These are phyloP conservation scores for Cryptomeria japonica DNA, from an alignment of 75 land plant species.

Conservation along the genomic window DNA sequence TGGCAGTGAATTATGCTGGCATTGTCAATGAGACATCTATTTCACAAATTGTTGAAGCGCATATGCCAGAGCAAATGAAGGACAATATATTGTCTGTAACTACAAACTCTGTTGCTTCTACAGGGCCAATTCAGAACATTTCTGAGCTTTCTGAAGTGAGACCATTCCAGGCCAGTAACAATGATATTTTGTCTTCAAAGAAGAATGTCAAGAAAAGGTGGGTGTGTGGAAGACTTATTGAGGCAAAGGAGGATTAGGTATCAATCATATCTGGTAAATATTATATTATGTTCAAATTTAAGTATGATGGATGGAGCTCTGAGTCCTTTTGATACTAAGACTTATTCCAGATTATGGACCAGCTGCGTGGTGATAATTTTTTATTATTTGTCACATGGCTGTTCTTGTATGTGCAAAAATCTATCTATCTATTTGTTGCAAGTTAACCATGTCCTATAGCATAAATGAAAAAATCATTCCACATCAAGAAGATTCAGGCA, in stretches of 20 bases:
- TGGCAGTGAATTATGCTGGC: constrained; percentile 3
- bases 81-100: constrained; percentile 8
- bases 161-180: background rate
- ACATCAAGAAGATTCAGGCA: background rate
- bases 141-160: constrained; percentile 1
- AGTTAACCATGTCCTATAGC: background rate
- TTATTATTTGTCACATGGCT: background rate
- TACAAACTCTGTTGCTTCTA: background rate
- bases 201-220: constrained; percentile 32
- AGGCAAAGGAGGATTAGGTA: constrained; percentile 16
- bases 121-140: background rate
- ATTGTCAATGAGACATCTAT: background rate
- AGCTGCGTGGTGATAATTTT: background rate
- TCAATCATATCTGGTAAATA: constrained; percentile 1
- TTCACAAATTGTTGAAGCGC: background rate
- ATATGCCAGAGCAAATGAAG: too few species aligned
- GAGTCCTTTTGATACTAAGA: background rate
- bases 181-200: background rate
- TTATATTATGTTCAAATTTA: constrained; percentile 7
- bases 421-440: background rate
- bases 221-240: constrained; percentile 50
- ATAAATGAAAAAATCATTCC: background rate
- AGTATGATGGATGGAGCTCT: background rate
- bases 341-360: background rate
- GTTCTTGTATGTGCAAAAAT: background rate